Evolutionary conservation across 164 flowering plant species (phyloP).

Genomic region (Hamamelis virginiana): DNA sequence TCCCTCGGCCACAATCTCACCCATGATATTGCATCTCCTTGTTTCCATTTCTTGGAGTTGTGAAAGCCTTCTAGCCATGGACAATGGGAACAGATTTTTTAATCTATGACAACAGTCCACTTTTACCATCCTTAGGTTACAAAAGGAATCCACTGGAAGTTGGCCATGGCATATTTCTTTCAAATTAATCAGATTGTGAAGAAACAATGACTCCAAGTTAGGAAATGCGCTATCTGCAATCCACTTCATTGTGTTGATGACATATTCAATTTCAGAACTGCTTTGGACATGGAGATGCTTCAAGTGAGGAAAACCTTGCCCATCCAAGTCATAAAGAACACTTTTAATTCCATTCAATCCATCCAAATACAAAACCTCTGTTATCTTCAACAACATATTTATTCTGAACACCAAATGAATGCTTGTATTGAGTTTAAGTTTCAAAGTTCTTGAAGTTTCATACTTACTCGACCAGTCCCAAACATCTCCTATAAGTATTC

Average conservation of each 20-base stretch:
- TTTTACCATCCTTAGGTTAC: no score
- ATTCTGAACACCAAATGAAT: no score
- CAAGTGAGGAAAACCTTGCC: not conserved
- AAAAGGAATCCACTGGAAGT: no score
- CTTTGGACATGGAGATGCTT: not conserved
- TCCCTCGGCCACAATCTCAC: not conserved
- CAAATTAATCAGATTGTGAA: not conserved
- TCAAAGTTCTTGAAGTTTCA: not conserved
- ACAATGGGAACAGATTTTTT: no score
- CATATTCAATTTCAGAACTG: not conserved
- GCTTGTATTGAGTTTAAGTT: not conserved
- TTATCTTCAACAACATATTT: no score
- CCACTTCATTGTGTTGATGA: not conserved
- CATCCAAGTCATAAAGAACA: not conserved
- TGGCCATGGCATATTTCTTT: no score
- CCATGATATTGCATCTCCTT: not conserved
- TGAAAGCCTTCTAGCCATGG: no score
- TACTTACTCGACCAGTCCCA: not conserved
- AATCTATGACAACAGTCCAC: no score
- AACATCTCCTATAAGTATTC: not conserved
- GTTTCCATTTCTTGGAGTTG: not conserved
- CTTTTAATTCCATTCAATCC: not conserved
- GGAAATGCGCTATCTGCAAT: not conserved
- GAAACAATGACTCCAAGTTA: not conserved
- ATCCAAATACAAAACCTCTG: not conserved